Percentiles rank a stretch among this genome's conserved stretches.
Conservation (phyloP, 768 basidiomycete genomes). For the Tricholoma furcatifolium region DNA sequence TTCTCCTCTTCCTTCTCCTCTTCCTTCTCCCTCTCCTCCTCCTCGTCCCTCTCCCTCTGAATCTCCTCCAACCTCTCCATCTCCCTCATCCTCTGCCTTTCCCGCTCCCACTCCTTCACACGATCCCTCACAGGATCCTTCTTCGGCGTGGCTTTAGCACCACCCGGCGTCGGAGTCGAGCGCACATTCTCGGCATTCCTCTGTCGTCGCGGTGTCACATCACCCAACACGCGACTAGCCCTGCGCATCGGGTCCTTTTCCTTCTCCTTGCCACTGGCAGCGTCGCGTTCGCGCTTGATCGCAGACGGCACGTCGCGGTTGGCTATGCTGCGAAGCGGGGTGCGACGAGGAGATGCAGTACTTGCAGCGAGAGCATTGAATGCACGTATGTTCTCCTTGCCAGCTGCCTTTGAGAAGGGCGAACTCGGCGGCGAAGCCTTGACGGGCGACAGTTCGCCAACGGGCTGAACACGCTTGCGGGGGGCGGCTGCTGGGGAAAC, state of each 20-base stretch:
- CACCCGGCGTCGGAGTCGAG: not conserved
- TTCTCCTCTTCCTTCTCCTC: conserved; percentile 21
- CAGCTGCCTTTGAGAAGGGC: conserved; percentile 29
- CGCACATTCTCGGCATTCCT: conserved; percentile 19
- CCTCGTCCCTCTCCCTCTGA: conserved; percentile 47
- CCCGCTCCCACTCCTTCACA: conserved; percentile 75
- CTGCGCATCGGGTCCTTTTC: conserved; percentile 17
- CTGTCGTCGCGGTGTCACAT: conserved; percentile 35
- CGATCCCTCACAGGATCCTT: conserved; percentile 56
- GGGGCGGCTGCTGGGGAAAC: conserved; percentile 30
- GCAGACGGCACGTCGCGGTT: conserved; percentile 14
- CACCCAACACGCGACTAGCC: conserved; percentile 33
- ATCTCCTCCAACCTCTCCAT: conserved; percentile 62
- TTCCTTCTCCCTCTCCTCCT: conserved; percentile 37
- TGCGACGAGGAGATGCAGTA: conserved; percentile 22
- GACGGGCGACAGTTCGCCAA: conserved; percentile 47
- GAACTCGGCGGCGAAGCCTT: conserved; percentile 50
- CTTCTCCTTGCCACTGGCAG: conserved; percentile 10
- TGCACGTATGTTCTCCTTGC: conserved; percentile 40
- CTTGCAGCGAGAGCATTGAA: conserved; percentile 25
- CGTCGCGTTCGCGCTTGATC: conserved; percentile 18
- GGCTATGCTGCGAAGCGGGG: conserved; percentile 29
- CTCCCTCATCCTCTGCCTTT: conserved; percentile 67
- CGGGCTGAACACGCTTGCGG: conserved; percentile 36
- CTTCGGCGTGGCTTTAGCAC: conserved; percentile 19